phyloP scores from a whole-genome alignment of 495 filamentous ascomycete genomes.

The Penicillium tannophilum region DNA sequence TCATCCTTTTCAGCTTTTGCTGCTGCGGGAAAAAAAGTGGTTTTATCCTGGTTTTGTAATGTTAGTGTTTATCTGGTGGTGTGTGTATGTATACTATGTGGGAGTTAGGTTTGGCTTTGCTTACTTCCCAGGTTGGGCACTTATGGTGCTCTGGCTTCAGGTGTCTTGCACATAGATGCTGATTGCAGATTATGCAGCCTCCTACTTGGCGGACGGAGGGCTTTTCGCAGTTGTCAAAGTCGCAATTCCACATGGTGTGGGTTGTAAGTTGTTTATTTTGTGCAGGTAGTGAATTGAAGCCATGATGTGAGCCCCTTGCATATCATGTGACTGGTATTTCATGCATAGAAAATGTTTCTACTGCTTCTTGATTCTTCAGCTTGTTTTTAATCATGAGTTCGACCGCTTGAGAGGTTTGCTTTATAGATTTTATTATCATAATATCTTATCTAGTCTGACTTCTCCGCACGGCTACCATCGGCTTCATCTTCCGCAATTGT shows the following conservation, averaged over 20 bases:
- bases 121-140: constrained; percentile 41
- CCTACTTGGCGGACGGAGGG: constrained; percentile 33
- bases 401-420: background rate
- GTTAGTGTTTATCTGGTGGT: background rate
- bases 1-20: constrained; percentile 28
- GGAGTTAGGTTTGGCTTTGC: constrained; percentile 7
- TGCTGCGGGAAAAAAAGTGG: constrained; percentile 27
- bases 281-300: background rate
- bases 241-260: constrained; percentile 30
- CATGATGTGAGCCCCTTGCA: background rate
- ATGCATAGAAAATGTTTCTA: background rate
- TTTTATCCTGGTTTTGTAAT: constrained; percentile 25
- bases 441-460: background rate
- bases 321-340: background rate
- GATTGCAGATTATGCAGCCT: constrained; percentile 37
- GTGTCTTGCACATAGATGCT: constrained; percentile 36
- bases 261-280: background rate
- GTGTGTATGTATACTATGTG: background rate
- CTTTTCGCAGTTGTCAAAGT: constrained; percentile 28
- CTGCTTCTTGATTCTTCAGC: background rate
- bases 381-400: background rate
- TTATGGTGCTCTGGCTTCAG: constrained; percentile 27
- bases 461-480: constrained; percentile 1
- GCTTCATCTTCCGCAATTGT: background rate
- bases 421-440: background rate